Base-by-base conservation (phyloP, 495 filamentous ascomycete genomes). In the Talaromyces trachyspermus region DNA sequence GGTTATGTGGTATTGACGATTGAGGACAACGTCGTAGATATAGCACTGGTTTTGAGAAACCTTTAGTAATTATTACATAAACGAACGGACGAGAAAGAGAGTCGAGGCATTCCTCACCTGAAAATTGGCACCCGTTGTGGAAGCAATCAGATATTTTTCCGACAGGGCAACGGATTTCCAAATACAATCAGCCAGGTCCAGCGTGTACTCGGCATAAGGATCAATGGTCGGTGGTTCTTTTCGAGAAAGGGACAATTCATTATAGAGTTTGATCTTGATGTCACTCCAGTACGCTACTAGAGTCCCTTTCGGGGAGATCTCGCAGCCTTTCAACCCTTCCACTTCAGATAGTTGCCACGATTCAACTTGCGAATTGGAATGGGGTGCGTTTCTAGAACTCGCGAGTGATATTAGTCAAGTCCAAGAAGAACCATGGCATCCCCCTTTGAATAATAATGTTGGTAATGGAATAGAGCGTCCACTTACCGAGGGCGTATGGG, bases 221-320 rank as follows among this genome's bases (percentile, higher is more conserved):
- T 8, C 11, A 11, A 18, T 30, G 22, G 17, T 15, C 6, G 22
- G 15, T n/a, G 30, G 46, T 5, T 47, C 40, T 17, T 37, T 22
- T 2, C 41, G 30, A 11, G 32, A 40, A 23, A 61, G 48, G 2
- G 55, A 62, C 5, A 57, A 51, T 10, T 52, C 49, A 7, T 56
- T 62, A 43, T 62, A 67, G 9, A 67, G 33, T 8, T 29, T 50
- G 10, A 67, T 57, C 17, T 54, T 52, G 8, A 23, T 50, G 14
- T 59, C 54, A 7, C 50, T 61, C 64, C 64, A 67, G 46, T 62
- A 61, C 11, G 57, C 62, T 33, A 67, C 50, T 7, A 58, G 30
- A 11, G 50, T 41, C 7, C 52, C 55, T 15, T 50, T 50, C 2
- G 51, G 55, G 0, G 64, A 60, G 26, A 65, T 59, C 11, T 54